Evolutionary conservation across 1,284 basidiomycete species (phyloP).

Genomic region (Anthracocystis walkeri): DNA sequence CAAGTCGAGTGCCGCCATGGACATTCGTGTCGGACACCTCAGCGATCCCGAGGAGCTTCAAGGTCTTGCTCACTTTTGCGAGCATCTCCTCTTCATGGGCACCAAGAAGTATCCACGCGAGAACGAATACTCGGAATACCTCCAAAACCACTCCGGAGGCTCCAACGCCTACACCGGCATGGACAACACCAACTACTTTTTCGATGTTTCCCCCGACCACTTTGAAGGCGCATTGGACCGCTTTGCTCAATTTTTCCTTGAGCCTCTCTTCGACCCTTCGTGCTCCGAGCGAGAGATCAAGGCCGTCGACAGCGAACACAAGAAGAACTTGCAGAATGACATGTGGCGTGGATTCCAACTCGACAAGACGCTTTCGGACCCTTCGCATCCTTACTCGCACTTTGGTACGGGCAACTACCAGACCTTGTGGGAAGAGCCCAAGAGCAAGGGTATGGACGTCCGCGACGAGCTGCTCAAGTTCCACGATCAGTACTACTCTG

Average conservation of each 20-base stretch:
- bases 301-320: slow-evolving; percentile 97
- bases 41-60: slow-evolving; percentile 78
- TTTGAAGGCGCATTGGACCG: slow-evolving; percentile 86
- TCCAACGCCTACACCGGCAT: slow-evolving; percentile 96
- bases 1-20: slow-evolving; percentile 93
- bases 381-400: slow-evolving; percentile 88
- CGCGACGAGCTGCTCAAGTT: slow-evolving; percentile 91
- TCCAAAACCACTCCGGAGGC: slow-evolving; percentile 88
- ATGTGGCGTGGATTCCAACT: slow-evolving; percentile 97
- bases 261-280: slow-evolving; percentile 87
- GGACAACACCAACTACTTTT: slow-evolving; percentile 92
- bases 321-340: slow-evolving; percentile 96
- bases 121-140: slow-evolving; percentile 75
- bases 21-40: slow-evolving; percentile 94
- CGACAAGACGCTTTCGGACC: slow-evolving; percentile 83
- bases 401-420: slow-evolving; percentile 93
- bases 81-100: slow-evolving; percentile 96
- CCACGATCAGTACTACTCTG: slow-evolving; percentile 93
- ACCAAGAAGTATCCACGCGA: slow-evolving; percentile 68
- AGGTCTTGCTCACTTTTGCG: slow-evolving; percentile 90
- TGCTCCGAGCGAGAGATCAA: slow-evolving; percentile 95
- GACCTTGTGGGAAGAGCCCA: slow-evolving; percentile 78
- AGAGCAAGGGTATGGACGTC: slow-evolving; percentile 80
- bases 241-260: slow-evolving; percentile 94
- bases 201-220: slow-evolving; percentile 88